Percentiles rank a stretch among this genome's conserved stretches.
These are phyloP conservation scores for Cyanidioschyzon merolae DNA, from an alignment of 23 red algal genomes.

Conservation along the genomic window DNA sequence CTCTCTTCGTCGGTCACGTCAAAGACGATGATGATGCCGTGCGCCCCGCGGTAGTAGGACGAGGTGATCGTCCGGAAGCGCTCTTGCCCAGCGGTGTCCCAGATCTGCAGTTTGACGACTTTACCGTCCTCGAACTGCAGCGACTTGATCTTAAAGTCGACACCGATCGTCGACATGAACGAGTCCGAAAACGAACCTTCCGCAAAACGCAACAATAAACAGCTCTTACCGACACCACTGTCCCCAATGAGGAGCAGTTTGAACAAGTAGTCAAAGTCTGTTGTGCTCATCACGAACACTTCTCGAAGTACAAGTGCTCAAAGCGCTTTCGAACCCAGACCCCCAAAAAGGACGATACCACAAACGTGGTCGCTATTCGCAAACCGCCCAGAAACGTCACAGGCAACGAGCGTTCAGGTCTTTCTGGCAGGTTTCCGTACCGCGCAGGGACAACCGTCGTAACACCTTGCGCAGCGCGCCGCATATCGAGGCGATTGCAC, in stretches of 20 bases:
- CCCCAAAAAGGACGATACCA: too few species aligned
- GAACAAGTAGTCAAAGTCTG: slow-evolving; percentile 65
- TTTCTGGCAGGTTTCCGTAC: too few species aligned
- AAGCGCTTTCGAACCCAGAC: too few species aligned
- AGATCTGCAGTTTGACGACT: slow-evolving; percentile 97
- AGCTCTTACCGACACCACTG: slow-evolving; percentile 76
- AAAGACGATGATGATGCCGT: slow-evolving; percentile 99
- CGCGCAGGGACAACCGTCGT: too few species aligned
- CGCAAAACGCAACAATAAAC: slow-evolving; percentile 88
- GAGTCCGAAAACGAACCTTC: slow-evolving; percentile 91
- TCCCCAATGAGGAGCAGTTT: slow-evolving; percentile 96
- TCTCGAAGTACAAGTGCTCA: not conserved
- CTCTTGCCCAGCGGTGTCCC: slow-evolving; percentile 99
- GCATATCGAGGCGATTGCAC: too few species aligned
- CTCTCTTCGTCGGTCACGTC: slow-evolving; percentile 94
- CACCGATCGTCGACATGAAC: slow-evolving; percentile 95
- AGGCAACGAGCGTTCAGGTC: too few species aligned
- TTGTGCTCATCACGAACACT: not conserved
- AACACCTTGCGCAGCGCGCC: too few species aligned
- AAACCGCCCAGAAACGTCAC: too few species aligned
- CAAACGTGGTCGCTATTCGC: too few species aligned
- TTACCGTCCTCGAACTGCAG: slow-evolving; percentile 90
- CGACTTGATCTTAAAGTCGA: slow-evolving; percentile 99
- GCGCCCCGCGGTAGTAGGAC: slow-evolving; percentile 95
- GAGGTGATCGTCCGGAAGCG: slow-evolving; percentile 98